These are phyloP conservation scores for Platanthera guangdongensis DNA, from an alignment of 106 monocot genomes.

Conservation along the genomic window DNA sequence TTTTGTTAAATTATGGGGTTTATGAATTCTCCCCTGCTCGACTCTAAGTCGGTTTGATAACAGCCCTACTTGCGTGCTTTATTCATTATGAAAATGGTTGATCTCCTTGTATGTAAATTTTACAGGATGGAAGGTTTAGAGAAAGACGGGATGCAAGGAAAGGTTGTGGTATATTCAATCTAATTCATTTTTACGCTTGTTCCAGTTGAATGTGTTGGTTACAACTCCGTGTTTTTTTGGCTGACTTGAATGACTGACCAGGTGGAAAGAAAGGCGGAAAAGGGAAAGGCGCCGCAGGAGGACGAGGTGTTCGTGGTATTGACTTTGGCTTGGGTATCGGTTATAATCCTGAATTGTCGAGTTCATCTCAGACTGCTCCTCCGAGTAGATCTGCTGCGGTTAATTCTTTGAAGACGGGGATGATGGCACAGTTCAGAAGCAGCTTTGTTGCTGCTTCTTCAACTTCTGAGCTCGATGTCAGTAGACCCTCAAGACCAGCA, in stretches of 20 bases:
- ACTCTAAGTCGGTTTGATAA: neutral
- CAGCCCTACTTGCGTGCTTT: neutral
- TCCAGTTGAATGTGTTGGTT: neutral
- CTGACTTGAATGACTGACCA: conserved; percentile 8
- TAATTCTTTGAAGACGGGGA: conserved; percentile 65
- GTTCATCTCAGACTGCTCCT: conserved; percentile 23
- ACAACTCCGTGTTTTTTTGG: neutral
- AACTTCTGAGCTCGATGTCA: conserved; percentile 22
- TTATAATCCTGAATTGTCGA: conserved; percentile 50
- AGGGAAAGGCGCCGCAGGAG: conserved; percentile 53
- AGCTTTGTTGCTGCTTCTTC: conserved; percentile 76
- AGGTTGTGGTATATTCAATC: conserved; percentile 23
- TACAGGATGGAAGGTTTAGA: conserved; percentile 81
- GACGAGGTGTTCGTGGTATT: conserved; percentile 83
- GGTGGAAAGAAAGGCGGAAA: conserved; percentile 73
- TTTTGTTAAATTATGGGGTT: neutral
- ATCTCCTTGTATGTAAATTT: conserved; percentile 2
- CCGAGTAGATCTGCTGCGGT: conserved; percentile 54
- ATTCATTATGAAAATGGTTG: neutral
- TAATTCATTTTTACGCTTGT: neutral
- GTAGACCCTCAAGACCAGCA: conserved; percentile 25
- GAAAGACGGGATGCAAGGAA: conserved; percentile 70
- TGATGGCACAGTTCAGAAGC: conserved; percentile 78
- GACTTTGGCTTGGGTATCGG: conserved; percentile 90
- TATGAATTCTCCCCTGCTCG: neutral